Base-by-base conservation (phyloP, 371 early-diverging fungal species). In the Actinomortierella ambigua region DNA sequence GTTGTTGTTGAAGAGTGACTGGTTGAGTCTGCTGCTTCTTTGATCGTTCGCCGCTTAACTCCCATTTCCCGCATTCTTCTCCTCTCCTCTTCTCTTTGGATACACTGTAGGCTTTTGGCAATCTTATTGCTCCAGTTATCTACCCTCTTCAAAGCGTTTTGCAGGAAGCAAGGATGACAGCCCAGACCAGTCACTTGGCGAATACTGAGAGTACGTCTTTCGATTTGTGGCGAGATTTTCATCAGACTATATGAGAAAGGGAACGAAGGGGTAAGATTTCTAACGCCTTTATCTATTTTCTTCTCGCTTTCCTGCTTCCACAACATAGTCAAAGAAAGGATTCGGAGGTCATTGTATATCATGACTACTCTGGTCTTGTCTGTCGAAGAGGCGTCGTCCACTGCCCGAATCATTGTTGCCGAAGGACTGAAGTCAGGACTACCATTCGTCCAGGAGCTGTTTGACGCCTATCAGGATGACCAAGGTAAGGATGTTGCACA, bases 381-480 rank as follows among this genome's bases (percentile, higher is more conserved):
- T 23, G 63, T 71, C 17, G 51, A 39, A 14, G 66, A 71, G 34
- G 62, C 59, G 2, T 46, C 73, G 6, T 54, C 40, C 2, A 47
- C 56, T 15, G 44, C 65, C 2, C 53, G 73, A 22, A 28, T 53
- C 2, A 41, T 71, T 27, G 66, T 65, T 2, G 61, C 59, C 44
- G 73, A 71, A 20, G 56, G 66, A 3, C 24, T 65, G 15, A 65
- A 60, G 11, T 40, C 60, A 13, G 55, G 55, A 0, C 51, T 71
- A n/a, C 73, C 66, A 5, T 51, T 62, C 20, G 60, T 62, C 1
- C 66, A 66, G 44, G 66, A 71, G n/a, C 63, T 44, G 20, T 71
- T 71, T 44, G 66, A 71, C 17, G 40, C 63, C 24, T 71, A 63
- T 44, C 49, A 46, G 22, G 73, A 71, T 15, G 73, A 71, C 20